Base-by-base conservation (phyloP, 805 yeast genomes). In the Zygotorulaspora sp. region DNA sequence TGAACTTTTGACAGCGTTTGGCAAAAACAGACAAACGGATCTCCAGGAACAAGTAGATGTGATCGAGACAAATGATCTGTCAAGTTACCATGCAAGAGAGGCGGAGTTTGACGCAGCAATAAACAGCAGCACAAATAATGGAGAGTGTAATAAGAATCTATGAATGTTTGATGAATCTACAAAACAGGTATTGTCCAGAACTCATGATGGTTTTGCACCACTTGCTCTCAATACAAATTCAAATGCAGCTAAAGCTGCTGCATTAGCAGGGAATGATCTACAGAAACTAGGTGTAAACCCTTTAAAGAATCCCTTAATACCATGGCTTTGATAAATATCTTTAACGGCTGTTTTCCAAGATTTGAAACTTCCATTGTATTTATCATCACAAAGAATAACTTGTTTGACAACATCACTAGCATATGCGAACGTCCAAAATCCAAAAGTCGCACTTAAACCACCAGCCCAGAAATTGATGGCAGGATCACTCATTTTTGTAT, bases 281-380 rank as follows among this genome's bases (percentile, higher is more conserved):
- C 86, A 77, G 55, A 90, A 68, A 3, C 97, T 97, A 4, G 98
- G 97, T 0, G 96, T 97, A 14, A 90, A 72, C 40, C 98, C 98
- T 5, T 97, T 97, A 84, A 88, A 90, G 66, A 72, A 88, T 1
- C 95, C 96, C 40, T 61, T 63, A 51, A 70, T 57, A 5, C 95
- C 95, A 44, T 70, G 70, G 36, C 70, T 69, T 19, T 60, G 61
- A 54, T 85, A 84, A 3, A 88, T 83, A 38, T 75, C 76, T 45
- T 63, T 71, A 6, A 77, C 86, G 2, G 95, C 95, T 41, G 74
- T 78, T 45, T 71, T 66, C 79, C 90, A 88, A 33, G 75, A 70
- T 21, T 74, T 78, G 58, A 82, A 81, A 49, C 74, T 74, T 41
- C 92, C 92, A 47, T 80, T 74, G 17, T 75, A 67, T 18, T 86